phyloP scores from a whole-genome alignment of 2,329 filamentous ascomycete genomes.

The Aspergillus sp. region DNA sequence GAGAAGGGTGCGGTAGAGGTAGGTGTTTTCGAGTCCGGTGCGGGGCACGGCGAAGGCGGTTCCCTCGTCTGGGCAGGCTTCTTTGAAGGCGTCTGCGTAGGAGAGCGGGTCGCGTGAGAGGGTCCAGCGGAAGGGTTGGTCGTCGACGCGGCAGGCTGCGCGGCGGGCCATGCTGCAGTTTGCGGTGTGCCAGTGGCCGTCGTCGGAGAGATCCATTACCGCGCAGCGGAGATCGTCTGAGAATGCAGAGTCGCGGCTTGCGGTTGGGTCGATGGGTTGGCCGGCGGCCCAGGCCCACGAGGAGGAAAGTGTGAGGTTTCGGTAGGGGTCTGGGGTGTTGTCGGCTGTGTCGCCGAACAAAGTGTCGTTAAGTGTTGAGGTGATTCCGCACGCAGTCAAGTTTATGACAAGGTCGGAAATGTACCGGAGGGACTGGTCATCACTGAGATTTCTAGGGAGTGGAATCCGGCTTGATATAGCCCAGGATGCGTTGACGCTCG shows the following conservation, averaged over 20 bases:
- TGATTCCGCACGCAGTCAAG: slow-evolving; percentile 63
- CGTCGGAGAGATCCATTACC: slow-evolving; percentile 52
- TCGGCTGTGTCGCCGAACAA: slow-evolving; percentile 58
- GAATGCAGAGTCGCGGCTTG: slow-evolving; percentile 31
- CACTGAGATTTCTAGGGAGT: slow-evolving; percentile 31
- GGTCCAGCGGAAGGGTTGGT: slow-evolving; percentile 62
- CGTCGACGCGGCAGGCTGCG: slow-evolving; percentile 60
- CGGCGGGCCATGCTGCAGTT: slow-evolving; percentile 59
- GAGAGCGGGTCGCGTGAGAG: slow-evolving; percentile 50
- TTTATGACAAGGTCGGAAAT: slow-evolving; percentile 43
- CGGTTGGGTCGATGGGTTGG: slow-evolving; percentile 53
- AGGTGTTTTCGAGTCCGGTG: slow-evolving; percentile 66
- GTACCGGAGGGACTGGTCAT: slow-evolving; percentile 32
- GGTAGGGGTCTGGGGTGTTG: slow-evolving; percentile 51
- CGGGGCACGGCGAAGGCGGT: slow-evolving; percentile 62
- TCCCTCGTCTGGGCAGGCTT: slow-evolving; percentile 52
- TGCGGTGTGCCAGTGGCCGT: slow-evolving; percentile 62
- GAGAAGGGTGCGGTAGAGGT: slow-evolving; percentile 54
- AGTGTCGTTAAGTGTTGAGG: slow-evolving; percentile 62
- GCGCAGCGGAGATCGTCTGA: slow-evolving; percentile 58
- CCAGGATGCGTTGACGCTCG: slow-evolving; percentile 59
- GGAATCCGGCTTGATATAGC: slow-evolving; percentile 42
- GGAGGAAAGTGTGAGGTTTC: slow-evolving; percentile 54
- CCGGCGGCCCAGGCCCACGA: slow-evolving; percentile 65
- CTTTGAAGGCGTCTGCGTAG: slow-evolving; percentile 50